These are phyloP conservation scores for Allodekkera sacchari DNA, from an alignment of 805 yeast species.

Conservation along the genomic window DNA sequence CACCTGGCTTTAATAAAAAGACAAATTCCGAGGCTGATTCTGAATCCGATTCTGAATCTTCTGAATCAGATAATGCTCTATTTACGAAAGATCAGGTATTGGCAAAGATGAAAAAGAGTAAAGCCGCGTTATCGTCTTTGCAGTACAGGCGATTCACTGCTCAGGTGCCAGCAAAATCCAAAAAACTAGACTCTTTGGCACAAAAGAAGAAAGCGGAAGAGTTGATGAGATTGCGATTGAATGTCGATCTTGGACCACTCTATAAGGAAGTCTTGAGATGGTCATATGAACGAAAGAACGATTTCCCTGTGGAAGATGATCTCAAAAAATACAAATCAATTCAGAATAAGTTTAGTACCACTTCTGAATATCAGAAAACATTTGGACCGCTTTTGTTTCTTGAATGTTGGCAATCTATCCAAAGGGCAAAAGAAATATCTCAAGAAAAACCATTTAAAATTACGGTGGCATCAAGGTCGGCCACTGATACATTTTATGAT, in stretches of 20 bases:
- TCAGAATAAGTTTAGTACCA: slow-evolving; percentile 45
- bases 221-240: slow-evolving; percentile 68
- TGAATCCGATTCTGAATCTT: slow-evolving; percentile 25
- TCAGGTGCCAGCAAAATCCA: slow-evolving; percentile 11
- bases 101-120: slow-evolving; percentile 19
- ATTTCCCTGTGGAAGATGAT: slow-evolving; percentile 48
- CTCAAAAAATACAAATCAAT: slow-evolving; percentile 34
- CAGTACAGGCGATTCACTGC: slow-evolving; percentile 15
- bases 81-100: slow-evolving; percentile 32
- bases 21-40: slow-evolving; percentile 8
- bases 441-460: slow-evolving; percentile 56
- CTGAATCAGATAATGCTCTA: slow-evolving; percentile 30
- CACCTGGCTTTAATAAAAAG: slow-evolving; percentile 41
- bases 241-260: slow-evolving; percentile 70
- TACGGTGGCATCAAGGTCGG: slow-evolving; percentile 69
- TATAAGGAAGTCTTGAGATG: slow-evolving; percentile 64
- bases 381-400: slow-evolving; percentile 77
- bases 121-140: slow-evolving; percentile 19
- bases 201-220: slow-evolving; percentile 55
- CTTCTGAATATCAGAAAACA: slow-evolving; percentile 56
- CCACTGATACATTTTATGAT: slow-evolving; percentile 82
- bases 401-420: slow-evolving; percentile 92
- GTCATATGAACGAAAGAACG: slow-evolving; percentile 55
- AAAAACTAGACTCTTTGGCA: slow-evolving; percentile 24
- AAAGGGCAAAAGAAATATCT: slow-evolving; percentile 56